Base-by-base conservation (phyloP, 2,329 filamentous ascomycete genomes). In the Sporothrix protearum region DNA sequence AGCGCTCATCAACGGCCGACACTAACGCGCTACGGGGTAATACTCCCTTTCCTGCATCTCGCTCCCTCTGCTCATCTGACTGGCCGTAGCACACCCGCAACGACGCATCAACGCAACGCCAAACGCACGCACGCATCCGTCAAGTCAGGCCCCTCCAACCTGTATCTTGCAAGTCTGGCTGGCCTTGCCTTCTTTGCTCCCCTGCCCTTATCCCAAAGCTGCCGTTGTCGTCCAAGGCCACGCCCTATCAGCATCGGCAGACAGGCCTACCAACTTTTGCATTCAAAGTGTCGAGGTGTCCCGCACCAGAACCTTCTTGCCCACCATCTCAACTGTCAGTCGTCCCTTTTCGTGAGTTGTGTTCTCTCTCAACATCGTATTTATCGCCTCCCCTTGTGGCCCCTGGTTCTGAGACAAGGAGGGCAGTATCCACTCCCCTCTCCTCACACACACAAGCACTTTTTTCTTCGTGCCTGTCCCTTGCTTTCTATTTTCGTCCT, bases 401-500 rank as follows among this genome's bases (percentile, higher is more conserved):
- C 69, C 69, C 61, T 49, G 69, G 69, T 71, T 59, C 63, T 71
- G 69, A 71, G 69, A 71, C 69, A 71, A 36, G 25, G 51, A 68
- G 49, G 69, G 42, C 30, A 16, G 57, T 51, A 51, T 61, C 55
- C 68, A 69, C 67, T 42, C 25, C 30, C 49, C 49, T 45, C 33
- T n/a, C 30, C 28, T 30, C 33, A 61, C 36, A 63, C 59, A 28
- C 36, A 42, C 57, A 25, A n/a, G n/a, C n/a, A n/a, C n/a, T n/a
- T n/a, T n/a, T n/a, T n/a, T n/a, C n/a, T n/a, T n/a, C n/a, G n/a
- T n/a, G n/a, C n/a, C n/a, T n/a, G n/a, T n/a, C n/a, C n/a, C 49
- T 8, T 47, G 9, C 2, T 12, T 6, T 69, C 28, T 45, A 42
- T 57, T 28, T 4, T 51, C 59, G 36, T 64, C 10, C n/a, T 19